phyloP scores from a whole-genome alignment of 495 filamentous ascomycete genomes.

The Parachaetomium inaequale region DNA sequence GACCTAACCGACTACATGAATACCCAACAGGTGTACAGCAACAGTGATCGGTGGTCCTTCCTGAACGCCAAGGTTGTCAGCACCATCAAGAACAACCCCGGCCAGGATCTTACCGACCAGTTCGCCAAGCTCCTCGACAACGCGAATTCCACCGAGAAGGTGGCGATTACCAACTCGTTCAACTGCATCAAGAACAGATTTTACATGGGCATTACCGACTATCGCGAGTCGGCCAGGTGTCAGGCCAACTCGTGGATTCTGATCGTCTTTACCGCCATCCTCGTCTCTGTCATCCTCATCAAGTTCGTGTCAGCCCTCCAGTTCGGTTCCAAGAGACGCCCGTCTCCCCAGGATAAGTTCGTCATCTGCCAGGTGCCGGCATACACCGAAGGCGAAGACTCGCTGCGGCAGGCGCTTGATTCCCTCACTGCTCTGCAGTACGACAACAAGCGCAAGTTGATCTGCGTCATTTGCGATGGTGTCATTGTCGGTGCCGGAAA shows the following conservation, averaged over 20 bases:
- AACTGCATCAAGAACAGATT: constrained; percentile 82
- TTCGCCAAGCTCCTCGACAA: constrained; percentile 50
- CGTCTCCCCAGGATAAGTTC: constrained; percentile 92
- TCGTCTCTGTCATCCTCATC: constrained; percentile 72
- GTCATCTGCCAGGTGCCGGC: constrained; percentile 98
- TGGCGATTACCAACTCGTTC: constrained; percentile 53
- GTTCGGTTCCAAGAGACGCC: constrained; percentile 86
- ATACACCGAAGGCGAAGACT: constrained; percentile 96
- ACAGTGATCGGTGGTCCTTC: constrained; percentile 56
- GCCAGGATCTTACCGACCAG: constrained; percentile 65
- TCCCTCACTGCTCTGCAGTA: constrained; percentile 92
- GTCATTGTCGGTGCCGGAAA: constrained; percentile 97
- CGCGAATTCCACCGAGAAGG: constrained; percentile 38
- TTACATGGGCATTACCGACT: constrained; percentile 79
- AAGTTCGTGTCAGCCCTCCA: constrained; percentile 96
- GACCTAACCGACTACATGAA: constrained; percentile 90
- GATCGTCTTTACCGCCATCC: constrained; percentile 75
- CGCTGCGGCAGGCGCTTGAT: constrained; percentile 84
- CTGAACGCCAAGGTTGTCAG: constrained; percentile 60
- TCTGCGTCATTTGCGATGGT: constrained; percentile 90
- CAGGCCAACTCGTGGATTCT: constrained; percentile 91
- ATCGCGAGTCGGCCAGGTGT: constrained; percentile 70
- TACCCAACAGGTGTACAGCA: constrained; percentile 54
- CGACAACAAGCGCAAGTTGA: constrained; percentile 94
- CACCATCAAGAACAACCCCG: constrained; percentile 69